Evolutionary conservation across 148 eudicot species (phyloP).

Genomic region (Nepenthes gracilis): DNA sequence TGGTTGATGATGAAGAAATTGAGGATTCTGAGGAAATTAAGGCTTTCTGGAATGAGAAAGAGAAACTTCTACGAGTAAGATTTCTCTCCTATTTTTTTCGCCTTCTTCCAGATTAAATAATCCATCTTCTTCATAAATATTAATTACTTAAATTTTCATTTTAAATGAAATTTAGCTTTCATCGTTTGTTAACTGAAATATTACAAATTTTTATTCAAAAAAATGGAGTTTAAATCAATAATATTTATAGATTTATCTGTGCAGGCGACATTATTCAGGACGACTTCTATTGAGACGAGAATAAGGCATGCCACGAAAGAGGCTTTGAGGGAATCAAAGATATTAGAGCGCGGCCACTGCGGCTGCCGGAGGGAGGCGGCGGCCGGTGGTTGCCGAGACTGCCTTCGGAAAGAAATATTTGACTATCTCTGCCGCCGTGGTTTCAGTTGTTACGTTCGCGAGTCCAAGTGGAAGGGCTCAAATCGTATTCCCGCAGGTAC

Average conservation of each 20-base stretch:
- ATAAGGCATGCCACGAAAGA: constrained; percentile 50
- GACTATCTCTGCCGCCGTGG: constrained; percentile 43
- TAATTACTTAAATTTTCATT: too few species aligned
- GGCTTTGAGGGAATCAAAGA: constrained; percentile 34
- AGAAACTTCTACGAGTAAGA: constrained; percentile 26
- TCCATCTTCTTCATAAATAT: too few species aligned
- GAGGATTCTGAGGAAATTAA: constrained; percentile 21
- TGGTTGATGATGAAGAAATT: constrained; percentile 12
- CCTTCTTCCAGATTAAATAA: too few species aligned
- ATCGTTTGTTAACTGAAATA: too few species aligned
- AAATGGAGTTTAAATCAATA: too few species aligned
- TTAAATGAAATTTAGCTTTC: too few species aligned
- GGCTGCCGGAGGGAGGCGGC: constrained; percentile 23
- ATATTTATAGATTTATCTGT: neutral
- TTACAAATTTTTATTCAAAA: neutral
- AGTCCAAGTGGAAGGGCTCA: constrained; percentile 79
- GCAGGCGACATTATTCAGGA: constrained; percentile 58
- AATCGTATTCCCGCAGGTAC: constrained; percentile 81
- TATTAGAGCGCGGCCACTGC: constrained; percentile 21
- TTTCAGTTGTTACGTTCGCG: constrained; percentile 57
- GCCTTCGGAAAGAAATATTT: constrained; percentile 45
- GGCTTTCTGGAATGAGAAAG: constrained; percentile 41
- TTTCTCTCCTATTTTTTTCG: neutral
- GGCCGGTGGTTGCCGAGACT: constrained; percentile 36
- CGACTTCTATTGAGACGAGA: constrained; percentile 37